These are phyloP conservation scores for Claviceps fusiformis DNA, from an alignment of 2,329 filamentous ascomycete genomes.

Conservation along the genomic window DNA sequence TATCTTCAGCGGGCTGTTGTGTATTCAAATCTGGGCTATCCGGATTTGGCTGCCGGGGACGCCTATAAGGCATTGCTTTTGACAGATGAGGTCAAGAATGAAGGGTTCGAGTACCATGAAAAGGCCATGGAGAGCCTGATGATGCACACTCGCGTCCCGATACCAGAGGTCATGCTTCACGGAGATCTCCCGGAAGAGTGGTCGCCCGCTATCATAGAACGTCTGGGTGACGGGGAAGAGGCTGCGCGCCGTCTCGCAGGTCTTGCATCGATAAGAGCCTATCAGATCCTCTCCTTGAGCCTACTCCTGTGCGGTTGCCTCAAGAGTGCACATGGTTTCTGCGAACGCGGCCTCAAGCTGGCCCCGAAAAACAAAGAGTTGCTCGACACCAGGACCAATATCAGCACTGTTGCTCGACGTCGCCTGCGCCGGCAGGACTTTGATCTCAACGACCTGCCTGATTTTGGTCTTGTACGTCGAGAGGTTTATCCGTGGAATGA, in stretches of 20 bases:
- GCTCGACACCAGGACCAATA: slow-evolving; percentile 35
- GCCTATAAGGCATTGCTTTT: slow-evolving; percentile 83
- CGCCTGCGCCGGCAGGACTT: slow-evolving; percentile 33
- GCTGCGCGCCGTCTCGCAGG: slow-evolving; percentile 28
- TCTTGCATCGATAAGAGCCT: slow-evolving; percentile 41
- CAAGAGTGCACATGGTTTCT: slow-evolving; percentile 53
- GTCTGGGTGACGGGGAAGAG: slow-evolving; percentile 20
- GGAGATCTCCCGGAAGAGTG: slow-evolving; percentile 26
- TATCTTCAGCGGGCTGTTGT: slow-evolving; percentile 57
- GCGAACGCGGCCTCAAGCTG: slow-evolving; percentile 42
- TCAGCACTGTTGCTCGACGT: slow-evolving; percentile 37
- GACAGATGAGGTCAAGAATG: slow-evolving; percentile 65
- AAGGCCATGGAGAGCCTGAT: slow-evolving; percentile 41
- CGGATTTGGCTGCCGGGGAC: slow-evolving; percentile 79
- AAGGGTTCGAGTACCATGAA: slow-evolving; percentile 73
- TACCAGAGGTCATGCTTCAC: slow-evolving; percentile 33
- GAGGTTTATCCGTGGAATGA: slow-evolving; percentile 60
- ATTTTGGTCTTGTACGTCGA: slow-evolving; percentile 54
- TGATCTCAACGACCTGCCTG: slow-evolving; percentile 45
- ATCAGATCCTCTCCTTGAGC: slow-evolving; percentile 43
- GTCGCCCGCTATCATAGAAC: slow-evolving; percentile 18
- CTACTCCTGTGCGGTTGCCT: slow-evolving; percentile 54
- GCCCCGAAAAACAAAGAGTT: slow-evolving; percentile 44
- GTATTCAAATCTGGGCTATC: slow-evolving; percentile 66
- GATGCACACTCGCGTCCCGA: slow-evolving; percentile 18